phyloP scores from a whole-genome alignment of 305 asterid species.

The Stenogyne calaminthoides region DNA sequence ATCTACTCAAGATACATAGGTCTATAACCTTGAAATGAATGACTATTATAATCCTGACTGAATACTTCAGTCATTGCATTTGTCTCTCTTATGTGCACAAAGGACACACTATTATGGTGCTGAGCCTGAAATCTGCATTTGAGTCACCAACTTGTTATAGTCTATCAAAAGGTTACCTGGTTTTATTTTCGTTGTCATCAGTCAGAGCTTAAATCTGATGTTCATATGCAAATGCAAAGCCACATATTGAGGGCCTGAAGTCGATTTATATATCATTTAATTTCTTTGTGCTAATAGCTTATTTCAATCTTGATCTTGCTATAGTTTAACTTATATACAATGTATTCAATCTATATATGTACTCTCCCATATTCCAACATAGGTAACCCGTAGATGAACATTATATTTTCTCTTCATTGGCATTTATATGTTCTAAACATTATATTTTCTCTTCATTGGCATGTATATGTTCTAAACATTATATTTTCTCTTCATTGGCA shows the following conservation, averaged over 20 bases:
- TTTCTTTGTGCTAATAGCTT: slow-evolving; percentile 1
- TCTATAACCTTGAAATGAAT: background rate
- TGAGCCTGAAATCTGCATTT: background rate
- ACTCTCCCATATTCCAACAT: background rate
- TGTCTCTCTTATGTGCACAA: background rate
- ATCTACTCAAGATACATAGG: too few relatives aligned
- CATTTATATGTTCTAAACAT: background rate
- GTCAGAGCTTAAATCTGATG: slow-evolving; percentile 1
- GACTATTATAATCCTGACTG: background rate
- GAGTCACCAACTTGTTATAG: background rate
- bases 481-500: slow-evolving; percentile 14
- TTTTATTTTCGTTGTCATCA: background rate
- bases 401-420: too few relatives aligned
- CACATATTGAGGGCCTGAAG: background rate
- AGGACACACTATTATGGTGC: background rate
- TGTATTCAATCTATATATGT: background rate
- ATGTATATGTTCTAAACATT: background rate
- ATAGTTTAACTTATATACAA: background rate
- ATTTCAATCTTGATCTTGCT: slow-evolving; percentile 1
- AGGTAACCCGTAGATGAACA: slow-evolving; percentile 1
- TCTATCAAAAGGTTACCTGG: background rate
- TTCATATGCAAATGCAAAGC: background rate
- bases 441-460: slow-evolving; percentile 13
- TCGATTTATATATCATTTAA: background rate
- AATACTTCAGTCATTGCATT: background rate